Conservation (phyloP, 108 stramenopile species). For the Nannochloropsis gaditana region DNA sequence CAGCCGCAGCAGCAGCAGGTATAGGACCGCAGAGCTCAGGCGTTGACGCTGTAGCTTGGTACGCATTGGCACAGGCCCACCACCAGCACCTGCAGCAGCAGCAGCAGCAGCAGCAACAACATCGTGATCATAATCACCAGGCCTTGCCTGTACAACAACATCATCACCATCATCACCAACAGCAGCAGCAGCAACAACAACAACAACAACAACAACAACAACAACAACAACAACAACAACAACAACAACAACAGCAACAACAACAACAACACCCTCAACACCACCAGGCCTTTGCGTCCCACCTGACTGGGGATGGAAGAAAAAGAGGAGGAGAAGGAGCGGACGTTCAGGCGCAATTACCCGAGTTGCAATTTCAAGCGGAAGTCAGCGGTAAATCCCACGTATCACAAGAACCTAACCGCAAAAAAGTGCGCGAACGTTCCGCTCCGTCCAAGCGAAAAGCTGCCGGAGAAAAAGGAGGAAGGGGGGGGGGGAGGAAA, state of each 20-base stretch:
- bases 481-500: background rate
- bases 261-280: background rate
- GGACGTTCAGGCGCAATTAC: too few relatives aligned
- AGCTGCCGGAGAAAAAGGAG: background rate
- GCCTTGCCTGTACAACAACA: background rate
- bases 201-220: constrained; percentile 19
- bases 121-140: background rate
- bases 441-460: too few relatives aligned
- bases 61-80: background rate
- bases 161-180: background rate
- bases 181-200: background rate
- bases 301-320: too few relatives aligned
- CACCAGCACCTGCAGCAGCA: background rate
- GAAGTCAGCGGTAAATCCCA: too few relatives aligned
- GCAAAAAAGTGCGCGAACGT: too few relatives aligned
- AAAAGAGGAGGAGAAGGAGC: too few relatives aligned
- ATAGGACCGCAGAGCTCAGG: background rate
- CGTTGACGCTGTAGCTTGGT: background rate
- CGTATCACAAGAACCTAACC: too few relatives aligned
- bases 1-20: background rate
- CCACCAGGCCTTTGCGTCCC: background rate
- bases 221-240: background rate
- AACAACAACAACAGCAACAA: background rate
- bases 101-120: background rate
- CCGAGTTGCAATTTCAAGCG: too few relatives aligned